A percentile compares a stretch with the other conserved stretches of the same genome.
Evolutionary conservation across 352 stramenopile genomes (phyloP).

Genomic region (Pythium dissotocum): DNA sequence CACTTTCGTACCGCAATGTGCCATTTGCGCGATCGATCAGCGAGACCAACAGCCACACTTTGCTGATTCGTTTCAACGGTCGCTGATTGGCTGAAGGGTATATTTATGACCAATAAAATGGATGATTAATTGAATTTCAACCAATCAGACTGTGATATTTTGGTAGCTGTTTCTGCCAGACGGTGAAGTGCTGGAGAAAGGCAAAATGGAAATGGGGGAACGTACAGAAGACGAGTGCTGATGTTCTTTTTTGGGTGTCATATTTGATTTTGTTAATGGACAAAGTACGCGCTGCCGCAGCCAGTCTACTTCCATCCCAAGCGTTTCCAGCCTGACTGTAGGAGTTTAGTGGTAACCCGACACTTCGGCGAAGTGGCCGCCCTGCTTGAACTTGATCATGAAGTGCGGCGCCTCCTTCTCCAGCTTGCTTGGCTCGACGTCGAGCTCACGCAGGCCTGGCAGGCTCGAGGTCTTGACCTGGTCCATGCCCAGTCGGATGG

Average conservation of each 20-base stretch:
- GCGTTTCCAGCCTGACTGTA: not conserved
- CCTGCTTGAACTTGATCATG: slow-evolving; percentile 93
- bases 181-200: not conserved
- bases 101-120: not conserved
- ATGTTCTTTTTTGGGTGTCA: not conserved
- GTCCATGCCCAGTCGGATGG: slow-evolving; percentile 72
- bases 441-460: slow-evolving; percentile 76
- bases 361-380: slow-evolving; percentile 94
- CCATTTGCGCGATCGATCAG: slow-evolving; percentile 6
- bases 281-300: slow-evolving; percentile 10
- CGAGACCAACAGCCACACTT: slow-evolving; percentile 6
- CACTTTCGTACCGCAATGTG: not conserved
- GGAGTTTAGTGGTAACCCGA: slow-evolving; percentile 80
- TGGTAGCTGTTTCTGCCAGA: not conserved
- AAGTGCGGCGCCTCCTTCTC: slow-evolving; percentile 96
- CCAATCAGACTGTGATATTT: not conserved
- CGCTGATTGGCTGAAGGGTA: not conserved
- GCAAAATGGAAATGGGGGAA: not conserved
- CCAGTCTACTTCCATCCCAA: slow-evolving; percentile 5
- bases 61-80: slow-evolving; percentile 6
- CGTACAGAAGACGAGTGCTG: not conserved
- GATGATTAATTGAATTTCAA: not conserved
- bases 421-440: slow-evolving; percentile 90
- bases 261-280: slow-evolving; percentile 19
- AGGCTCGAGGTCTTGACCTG: slow-evolving; percentile 84